Base-by-base conservation (phyloP, 2,329 filamentous ascomycete genomes). In the Colletotrichum destructivum region DNA sequence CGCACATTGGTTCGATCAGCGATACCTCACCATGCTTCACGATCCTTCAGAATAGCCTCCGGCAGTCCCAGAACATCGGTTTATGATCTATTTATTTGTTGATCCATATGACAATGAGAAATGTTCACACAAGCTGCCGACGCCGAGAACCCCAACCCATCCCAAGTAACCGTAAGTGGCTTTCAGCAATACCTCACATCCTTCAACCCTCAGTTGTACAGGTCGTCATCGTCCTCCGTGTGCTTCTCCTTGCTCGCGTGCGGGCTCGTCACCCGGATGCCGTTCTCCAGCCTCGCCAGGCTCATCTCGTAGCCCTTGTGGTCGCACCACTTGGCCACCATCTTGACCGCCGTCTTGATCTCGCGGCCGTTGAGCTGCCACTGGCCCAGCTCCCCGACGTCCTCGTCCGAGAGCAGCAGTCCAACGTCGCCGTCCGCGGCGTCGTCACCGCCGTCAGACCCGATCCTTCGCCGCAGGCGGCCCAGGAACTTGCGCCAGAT, bases 401-500 rank as follows among this genome's bases (percentile, higher is more conserved):
- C 82, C 11, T 78, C 79, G 2, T 84, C 81, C 23, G 75, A 74
- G 1, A 81, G 74, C 3, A 81, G 74, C 3, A 73, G 55, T 54
- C 68, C 75, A 4, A 26, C 42, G 16, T 15, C 21, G 12, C 16
- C 56, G 12, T 26, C 16, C 2, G 15, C 16, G 21, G 51, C 16
- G 9, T 38, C 2, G 8, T 9, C 16, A 2, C 9, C 40, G 11
- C 18, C 54, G 7, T 8, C n/a, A 11, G 12, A 26, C 1, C 49
- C 49, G 8, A 62, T 26, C 26, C 26, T 61, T 26, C 71, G 73
- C 2, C 79, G 78, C 3, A 85, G 74, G 1, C 82, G 78, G 4
- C 79, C 76, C 26, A 86, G 76, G 75, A 87, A 87, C 74, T 87
- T 87, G 52, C 78, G 76, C 86, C 86, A 88, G 38, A 87, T 79